These are phyloP conservation scores for Cutaneotrichosporon mucoides DNA, from an alignment of 1,284 basidiomycete species.

Conservation along the genomic window DNA sequence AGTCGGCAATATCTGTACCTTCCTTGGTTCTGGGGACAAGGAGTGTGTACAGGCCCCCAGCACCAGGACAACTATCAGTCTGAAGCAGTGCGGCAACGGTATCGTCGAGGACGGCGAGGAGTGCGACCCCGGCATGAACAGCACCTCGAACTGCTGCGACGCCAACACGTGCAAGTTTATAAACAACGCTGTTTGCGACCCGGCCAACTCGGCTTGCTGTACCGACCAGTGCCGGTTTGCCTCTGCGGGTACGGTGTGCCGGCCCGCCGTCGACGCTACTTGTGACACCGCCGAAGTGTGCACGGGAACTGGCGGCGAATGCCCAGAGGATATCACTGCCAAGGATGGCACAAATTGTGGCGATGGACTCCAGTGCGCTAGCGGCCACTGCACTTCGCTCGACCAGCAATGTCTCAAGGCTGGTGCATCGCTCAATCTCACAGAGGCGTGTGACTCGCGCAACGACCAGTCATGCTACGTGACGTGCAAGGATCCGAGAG, in stretches of 20 bases:
- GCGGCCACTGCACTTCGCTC: conserved; percentile 74
- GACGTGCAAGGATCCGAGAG: conserved; percentile 70
- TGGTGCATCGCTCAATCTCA: conserved; percentile 66
- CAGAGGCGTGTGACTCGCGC: conserved; percentile 61
- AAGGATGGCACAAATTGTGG: conserved; percentile 71
- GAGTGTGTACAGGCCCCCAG: conserved; percentile 6
- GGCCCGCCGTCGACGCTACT: conserved; percentile 61
- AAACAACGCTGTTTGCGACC: conserved; percentile 71
- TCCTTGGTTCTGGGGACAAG: neutral
- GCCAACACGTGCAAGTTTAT: conserved; percentile 63
- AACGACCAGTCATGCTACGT: conserved; percentile 69
- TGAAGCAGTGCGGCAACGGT: conserved; percentile 50
- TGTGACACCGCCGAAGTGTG: conserved; percentile 81
- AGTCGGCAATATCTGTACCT: conserved; percentile 74
- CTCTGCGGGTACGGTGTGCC: conserved; percentile 60
- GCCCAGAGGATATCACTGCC: conserved; percentile 64
- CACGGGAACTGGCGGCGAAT: conserved; percentile 66
- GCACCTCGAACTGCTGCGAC: conserved; percentile 66
- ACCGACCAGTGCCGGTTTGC: conserved; percentile 67
- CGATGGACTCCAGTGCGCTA: conserved; percentile 68
- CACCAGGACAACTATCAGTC: conserved; percentile 32
- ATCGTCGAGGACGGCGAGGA: conserved; percentile 64
- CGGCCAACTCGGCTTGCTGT: conserved; percentile 72
- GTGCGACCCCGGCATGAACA: conserved; percentile 73
- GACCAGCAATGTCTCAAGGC: conserved; percentile 72